A percentile compares a stretch with the other conserved stretches of the same genome.
phyloP scores from a whole-genome alignment of 2,329 filamentous ascomycete species.

The Fusarium brevicatenulatum region DNA sequence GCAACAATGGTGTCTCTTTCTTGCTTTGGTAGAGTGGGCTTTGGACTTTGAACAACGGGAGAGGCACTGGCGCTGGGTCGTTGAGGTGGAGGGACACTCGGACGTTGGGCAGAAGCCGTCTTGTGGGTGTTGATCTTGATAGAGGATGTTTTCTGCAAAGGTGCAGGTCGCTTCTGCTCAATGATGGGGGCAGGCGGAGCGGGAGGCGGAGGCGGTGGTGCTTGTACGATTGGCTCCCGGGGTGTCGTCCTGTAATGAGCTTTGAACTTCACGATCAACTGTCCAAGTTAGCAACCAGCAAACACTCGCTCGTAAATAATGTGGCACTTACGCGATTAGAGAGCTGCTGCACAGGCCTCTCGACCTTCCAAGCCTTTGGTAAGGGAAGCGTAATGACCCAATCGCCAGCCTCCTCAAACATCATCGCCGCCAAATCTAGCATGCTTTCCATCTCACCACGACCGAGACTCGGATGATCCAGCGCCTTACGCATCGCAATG shows the following conservation, averaged over 20 bases:
- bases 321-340: constrained; percentile 49
- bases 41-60: constrained; percentile 15
- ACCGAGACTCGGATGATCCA: constrained; percentile 53
- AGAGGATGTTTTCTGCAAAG: constrained; percentile 48
- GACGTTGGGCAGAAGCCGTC: constrained; percentile 37
- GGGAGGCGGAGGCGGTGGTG: constrained; percentile 27
- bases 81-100: constrained; percentile 1
- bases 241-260: constrained; percentile 52
- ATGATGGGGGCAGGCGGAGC: constrained; percentile 19
- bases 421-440: constrained; percentile 57
- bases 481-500: constrained; percentile 56
- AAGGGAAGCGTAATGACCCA: constrained; percentile 55
- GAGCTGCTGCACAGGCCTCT: constrained; percentile 50
- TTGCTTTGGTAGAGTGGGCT: constrained; percentile 19
- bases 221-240: constrained; percentile 42
- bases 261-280: constrained; percentile 53
- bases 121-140: constrained; percentile 54
- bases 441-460: constrained; percentile 55
- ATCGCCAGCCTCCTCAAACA: constrained; percentile 57
- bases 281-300: constrained; percentile 33
- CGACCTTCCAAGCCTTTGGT: constrained; percentile 55
- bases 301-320: background rate
- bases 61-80: background rate
- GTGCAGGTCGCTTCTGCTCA: constrained; percentile 45
- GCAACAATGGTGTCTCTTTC: constrained; percentile 45